Percentiles rank a stretch among this genome's conserved stretches.
Evolutionary conservation across 352 stramenopile genomes (phyloP).

Genomic region (Phytophthora fragariae): DNA sequence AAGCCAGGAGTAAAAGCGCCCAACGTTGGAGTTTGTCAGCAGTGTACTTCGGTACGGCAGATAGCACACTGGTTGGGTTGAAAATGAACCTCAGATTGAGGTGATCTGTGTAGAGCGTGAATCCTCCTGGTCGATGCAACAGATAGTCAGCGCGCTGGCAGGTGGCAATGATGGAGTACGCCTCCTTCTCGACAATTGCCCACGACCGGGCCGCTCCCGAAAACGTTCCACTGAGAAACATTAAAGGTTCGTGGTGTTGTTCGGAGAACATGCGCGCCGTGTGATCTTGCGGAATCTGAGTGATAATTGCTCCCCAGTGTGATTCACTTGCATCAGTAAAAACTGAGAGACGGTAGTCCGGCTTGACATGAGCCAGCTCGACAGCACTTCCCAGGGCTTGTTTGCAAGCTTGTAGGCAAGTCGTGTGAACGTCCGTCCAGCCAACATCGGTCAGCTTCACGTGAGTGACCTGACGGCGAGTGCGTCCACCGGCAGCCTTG

Average conservation of each 20-base stretch:
- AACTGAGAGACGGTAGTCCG: not conserved
- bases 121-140: constrained; percentile 2
- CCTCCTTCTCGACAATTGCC: constrained; percentile 19
- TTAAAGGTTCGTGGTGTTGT: constrained; percentile 5
- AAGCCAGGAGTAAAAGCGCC: not conserved
- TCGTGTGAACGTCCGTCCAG: not conserved
- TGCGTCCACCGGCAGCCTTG: not conserved
- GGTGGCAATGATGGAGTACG: constrained; percentile 12
- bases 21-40: constrained; percentile 6
- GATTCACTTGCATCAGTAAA: constrained; percentile 15
- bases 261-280: not conserved
- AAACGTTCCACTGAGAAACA: constrained; percentile 10
- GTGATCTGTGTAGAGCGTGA: constrained; percentile 5
- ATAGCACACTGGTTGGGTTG: not conserved
- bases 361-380: not conserved
- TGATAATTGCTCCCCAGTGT: constrained; percentile 8
- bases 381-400: not conserved
- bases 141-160: constrained; percentile 15
- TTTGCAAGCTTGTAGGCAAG: not conserved
- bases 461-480: not conserved
- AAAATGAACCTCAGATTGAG: constrained; percentile 12
- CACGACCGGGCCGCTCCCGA: not conserved
- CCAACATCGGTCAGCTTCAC: constrained; percentile 2
- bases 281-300: not conserved
- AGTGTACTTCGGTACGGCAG: constrained; percentile 5